A percentile compares a stretch with the other conserved stretches of the same genome.
Evolutionary conservation across 2,329 filamentous ascomycete genomes (phyloP).

Genomic region (Fusarium sambucinum): DNA sequence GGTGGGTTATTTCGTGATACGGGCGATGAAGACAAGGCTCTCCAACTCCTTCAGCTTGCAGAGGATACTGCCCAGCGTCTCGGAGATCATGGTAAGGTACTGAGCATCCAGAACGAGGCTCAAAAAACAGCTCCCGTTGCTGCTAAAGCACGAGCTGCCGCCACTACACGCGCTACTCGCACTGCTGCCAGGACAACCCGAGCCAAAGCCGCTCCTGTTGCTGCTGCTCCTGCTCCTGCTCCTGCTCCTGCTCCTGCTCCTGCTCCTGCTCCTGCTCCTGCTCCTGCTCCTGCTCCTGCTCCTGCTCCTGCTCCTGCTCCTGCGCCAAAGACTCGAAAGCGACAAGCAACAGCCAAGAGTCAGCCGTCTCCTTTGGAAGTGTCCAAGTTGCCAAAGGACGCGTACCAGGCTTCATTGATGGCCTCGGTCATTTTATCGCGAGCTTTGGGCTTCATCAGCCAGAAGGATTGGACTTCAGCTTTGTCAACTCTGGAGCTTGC

Average conservation of each 20-base stretch:
- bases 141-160: conserved; percentile 34
- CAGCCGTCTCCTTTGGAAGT: conserved; percentile 39
- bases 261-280: not conserved
- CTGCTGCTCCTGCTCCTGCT: conserved; percentile 8
- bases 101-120: conserved; percentile 12
- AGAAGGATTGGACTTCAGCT: conserved; percentile 70
- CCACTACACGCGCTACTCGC: conserved; percentile 45
- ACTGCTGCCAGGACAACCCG: conserved; percentile 46
- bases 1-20: conserved; percentile 67
- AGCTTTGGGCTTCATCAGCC: conserved; percentile 60
- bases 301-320: not conserved
- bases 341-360: conserved; percentile 41
- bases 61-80: conserved; percentile 60
- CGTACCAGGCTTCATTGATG: conserved; percentile 55
- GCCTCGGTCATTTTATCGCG: conserved; percentile 53
- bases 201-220: conserved; percentile 26
- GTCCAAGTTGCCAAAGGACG: conserved; percentile 48
- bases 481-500: conserved; percentile 66
- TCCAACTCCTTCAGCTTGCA: conserved; percentile 60
- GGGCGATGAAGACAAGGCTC: conserved; percentile 59
- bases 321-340: conserved; percentile 39
- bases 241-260: not conserved
- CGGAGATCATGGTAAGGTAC: conserved; percentile 40
- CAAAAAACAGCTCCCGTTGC: conserved; percentile 32
- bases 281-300: not conserved